Evolutionary conservation across 225 moss, liverwort and hornwort species (phyloP), one percentile per base, ranked within the genome.

Genomic region (Rhytidiadelphus loreus): DNA sequence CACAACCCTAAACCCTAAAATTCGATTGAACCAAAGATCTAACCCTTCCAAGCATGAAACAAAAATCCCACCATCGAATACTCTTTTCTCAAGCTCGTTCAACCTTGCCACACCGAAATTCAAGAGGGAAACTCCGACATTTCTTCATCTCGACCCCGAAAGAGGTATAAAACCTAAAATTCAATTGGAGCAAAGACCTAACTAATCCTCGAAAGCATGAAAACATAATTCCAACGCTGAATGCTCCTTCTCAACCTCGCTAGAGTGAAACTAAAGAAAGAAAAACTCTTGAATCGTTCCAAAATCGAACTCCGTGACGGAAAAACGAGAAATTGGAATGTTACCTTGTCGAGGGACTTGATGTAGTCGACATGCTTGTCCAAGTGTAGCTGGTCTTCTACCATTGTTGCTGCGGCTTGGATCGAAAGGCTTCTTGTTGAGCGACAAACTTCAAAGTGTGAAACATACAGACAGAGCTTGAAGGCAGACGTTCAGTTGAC

Each of bases 351-450:
- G 25, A 98, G 89, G 28, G 97, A 97, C 91, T 96, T 97, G 88
- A 96, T 97, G 88, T 97, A 97, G 62, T 92, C 91, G 35, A 96
- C 96, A 92, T 97, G 96, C 83, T 95, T 97, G 13, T 96, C 93
- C 83, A 95, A 90, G 79, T 96, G 89, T 35, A 97, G 74, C 60
- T 73, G 85, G 52, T 90, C 90, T 50, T 86, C 71, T 26, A 73
- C 82, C 90, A 89, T 92, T 43, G 58, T 6, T 56, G 35, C 72
- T 86, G 77, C 56, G 82, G 35, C 74, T 78, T 80, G 60, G 32
- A 89, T 91, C 37, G 30, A 86, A 57, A 81, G 21, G 57, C 20
- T 69, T 81, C 65, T 15, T 81, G 52, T 75, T 57, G 41, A 19
- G 58, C 39, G 28, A 39, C 39, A 79, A 7, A 79, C 12, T 18